Base-by-base conservation (phyloP, 176 grass and related monocot genomes). In the Ananas comosus region DNA sequence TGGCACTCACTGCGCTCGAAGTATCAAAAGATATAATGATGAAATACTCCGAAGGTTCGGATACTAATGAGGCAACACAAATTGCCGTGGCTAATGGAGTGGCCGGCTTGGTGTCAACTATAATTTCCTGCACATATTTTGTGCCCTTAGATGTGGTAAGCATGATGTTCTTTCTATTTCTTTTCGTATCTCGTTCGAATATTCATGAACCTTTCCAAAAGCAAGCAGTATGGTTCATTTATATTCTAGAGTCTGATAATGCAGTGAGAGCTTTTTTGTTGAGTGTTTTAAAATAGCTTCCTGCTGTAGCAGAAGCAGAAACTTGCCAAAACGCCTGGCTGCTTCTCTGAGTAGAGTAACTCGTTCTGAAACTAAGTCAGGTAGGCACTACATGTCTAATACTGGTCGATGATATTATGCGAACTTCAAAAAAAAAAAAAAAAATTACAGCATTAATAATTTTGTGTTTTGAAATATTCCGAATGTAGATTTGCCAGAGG, bases 131-230 rank as follows among this genome's bases (percentile, higher is more conserved):
- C 72, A 75, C 79, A 49, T 97, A 97, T 75, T 97, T 83, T 81
- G 94, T 97, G 61, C 94, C 94, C 29, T 82, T 97, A 50, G 94
- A 97, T 78, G 94, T 97, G 89, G 93, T 96, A 48, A 85, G 85
- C 48, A 71, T 54, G 63, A 68, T 64, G 68, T 72, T 68, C 53
- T 79, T n/a, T 12, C 67, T 21, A 6, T 22, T 50, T 61, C 21
- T 19, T 51, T 70, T 72, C 14, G 4, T 61, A 22, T 61, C 56
- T 9, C 4, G 16, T 10, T 59, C 19, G n/a, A 16, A 6, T 14
- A 16, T 16, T 57, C 53, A 57, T 57, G 14, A 57, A 53, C 13
- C 51, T 12, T 53, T 12, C 51, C 51, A 53, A 53, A 53, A 53
- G 25, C 25, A 2, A 27, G 25, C 25, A 27, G 25, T 27, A 27